Conservation (phyloP, 441 rosid species). For the Breynia disticha region DNA sequence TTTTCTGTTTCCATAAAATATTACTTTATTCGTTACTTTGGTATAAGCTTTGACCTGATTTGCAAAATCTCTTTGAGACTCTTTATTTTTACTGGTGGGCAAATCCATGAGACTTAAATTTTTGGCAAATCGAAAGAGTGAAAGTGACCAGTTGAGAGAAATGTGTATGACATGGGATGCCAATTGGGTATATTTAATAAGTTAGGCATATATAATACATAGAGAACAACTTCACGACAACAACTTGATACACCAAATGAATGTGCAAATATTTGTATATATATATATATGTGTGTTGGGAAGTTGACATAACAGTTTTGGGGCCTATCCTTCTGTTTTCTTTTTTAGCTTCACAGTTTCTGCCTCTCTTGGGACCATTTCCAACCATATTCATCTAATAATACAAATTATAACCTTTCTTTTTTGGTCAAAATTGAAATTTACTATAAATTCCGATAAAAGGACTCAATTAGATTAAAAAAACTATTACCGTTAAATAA, state of each 20-base stretch:
- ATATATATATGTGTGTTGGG: conserved; percentile 4
- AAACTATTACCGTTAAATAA: too few species aligned
- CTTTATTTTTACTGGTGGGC: too few species aligned
- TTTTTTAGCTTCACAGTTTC: conserved; percentile 22
- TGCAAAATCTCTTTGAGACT: too few species aligned
- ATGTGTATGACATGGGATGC: conserved; percentile 43
- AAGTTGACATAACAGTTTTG: conserved; percentile 22
- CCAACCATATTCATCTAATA: too few species aligned
- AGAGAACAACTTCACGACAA: conserved; percentile 15
- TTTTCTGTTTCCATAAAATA: too few species aligned
- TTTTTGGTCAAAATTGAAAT: too few species aligned
- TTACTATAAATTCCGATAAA: too few species aligned
- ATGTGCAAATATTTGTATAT: conserved; percentile 25
- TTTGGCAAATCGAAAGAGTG: conserved; percentile 36
- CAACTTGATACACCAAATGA: conserved; percentile 61
- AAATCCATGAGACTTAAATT: conserved; percentile 6
- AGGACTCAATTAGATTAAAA: too few species aligned
- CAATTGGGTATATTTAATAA: conserved; percentile 12
- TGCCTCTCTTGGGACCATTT: conserved; percentile 17
- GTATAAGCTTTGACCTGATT: too few species aligned
- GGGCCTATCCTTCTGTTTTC: conserved; percentile 30
- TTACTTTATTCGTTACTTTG: too few species aligned
- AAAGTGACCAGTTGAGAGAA: conserved; percentile 27
- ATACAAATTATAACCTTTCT: too few species aligned
- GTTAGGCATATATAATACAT: neutral